Evolutionary conservation across 2,329 filamentous ascomycete genomes (phyloP).

Genomic region (Camptophora hylomeconis): DNA sequence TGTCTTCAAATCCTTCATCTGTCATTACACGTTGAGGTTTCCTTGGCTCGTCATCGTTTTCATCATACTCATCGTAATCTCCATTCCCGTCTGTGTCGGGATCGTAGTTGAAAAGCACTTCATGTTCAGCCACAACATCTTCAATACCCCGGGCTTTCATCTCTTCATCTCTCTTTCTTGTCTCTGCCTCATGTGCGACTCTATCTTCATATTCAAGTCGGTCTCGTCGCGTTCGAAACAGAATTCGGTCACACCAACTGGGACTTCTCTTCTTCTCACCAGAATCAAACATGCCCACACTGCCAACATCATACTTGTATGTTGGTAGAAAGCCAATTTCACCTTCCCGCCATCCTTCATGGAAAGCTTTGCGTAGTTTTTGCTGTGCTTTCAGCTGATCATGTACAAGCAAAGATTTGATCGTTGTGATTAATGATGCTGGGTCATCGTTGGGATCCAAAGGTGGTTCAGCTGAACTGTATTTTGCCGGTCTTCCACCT

Average conservation of each 20-base stretch:
- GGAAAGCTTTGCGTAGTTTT: conserved; percentile 62
- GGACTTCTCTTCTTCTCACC: conserved; percentile 88
- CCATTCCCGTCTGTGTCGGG: conserved; percentile 59
- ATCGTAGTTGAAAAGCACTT: conserved; percentile 80
- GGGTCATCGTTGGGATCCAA: conserved; percentile 65
- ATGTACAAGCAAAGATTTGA: conserved; percentile 75
- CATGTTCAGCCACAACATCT: conserved; percentile 60
- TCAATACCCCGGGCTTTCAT: conserved; percentile 72
- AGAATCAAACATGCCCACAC: conserved; percentile 79
- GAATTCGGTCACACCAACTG: conserved; percentile 92
- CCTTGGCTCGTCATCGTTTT: conserved; percentile 24
- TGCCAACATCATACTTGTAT: conserved; percentile 97
- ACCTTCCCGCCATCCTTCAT: conserved; percentile 87
- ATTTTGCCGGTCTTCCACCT: conserved; percentile 41
- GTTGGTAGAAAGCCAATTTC: conserved; percentile 80
- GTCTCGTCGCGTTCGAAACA: conserved; percentile 67
- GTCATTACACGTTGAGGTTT: conserved; percentile 18
- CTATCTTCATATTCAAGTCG: conserved; percentile 52
- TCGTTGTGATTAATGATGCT: conserved; percentile 72
- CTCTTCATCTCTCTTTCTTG: conserved; percentile 64
- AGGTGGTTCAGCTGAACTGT: conserved; percentile 37
- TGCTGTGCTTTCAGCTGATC: conserved; percentile 74
- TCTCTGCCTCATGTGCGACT: conserved; percentile 49
- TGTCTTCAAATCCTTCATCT: conserved; percentile 28
- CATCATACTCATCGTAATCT: conserved; percentile 42